Conservation (phyloP, 2,329 filamentous ascomycete species). For the Penicillium sp. region DNA sequence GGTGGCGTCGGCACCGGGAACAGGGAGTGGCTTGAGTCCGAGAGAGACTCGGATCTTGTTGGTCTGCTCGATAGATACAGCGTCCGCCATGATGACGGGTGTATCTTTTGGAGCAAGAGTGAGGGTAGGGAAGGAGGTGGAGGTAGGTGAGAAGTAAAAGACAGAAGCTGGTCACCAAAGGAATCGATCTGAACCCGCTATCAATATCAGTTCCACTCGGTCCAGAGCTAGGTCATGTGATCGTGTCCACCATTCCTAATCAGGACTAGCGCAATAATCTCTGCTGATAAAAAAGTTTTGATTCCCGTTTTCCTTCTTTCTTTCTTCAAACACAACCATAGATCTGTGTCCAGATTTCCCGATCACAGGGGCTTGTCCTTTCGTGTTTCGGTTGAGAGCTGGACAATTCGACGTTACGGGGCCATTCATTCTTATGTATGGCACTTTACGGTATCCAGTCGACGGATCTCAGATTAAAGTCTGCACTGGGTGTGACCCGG, state of each 20-base stretch:
- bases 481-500: constrained; percentile 51
- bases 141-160: background rate
- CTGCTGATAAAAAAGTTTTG: constrained; percentile 31
- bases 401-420: constrained; percentile 88
- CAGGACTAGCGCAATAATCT: constrained; percentile 28
- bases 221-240: constrained; percentile 14
- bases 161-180: background rate
- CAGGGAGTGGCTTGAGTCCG: constrained; percentile 85
- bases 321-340: constrained; percentile 51
- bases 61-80: constrained; percentile 83
- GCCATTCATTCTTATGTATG: constrained; percentile 66
- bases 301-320: constrained; percentile 38
- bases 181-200: background rate
- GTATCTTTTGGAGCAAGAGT: background rate
- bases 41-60: constrained; percentile 88
- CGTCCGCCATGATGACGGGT: constrained; percentile 45
- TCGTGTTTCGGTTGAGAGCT: constrained; percentile 73
- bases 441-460: constrained; percentile 77
- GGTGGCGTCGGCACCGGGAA: constrained; percentile 61
- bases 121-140: background rate
- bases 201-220: constrained; percentile 1
- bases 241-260: background rate
- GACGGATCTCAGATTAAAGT: constrained; percentile 88
- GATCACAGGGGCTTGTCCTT: constrained; percentile 47
- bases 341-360: constrained; percentile 88